Evolutionary conservation across 139 green algal genomes (phyloP), one percentile per base, ranked within the genome.

Genomic region (Nannochloris sp.): DNA sequence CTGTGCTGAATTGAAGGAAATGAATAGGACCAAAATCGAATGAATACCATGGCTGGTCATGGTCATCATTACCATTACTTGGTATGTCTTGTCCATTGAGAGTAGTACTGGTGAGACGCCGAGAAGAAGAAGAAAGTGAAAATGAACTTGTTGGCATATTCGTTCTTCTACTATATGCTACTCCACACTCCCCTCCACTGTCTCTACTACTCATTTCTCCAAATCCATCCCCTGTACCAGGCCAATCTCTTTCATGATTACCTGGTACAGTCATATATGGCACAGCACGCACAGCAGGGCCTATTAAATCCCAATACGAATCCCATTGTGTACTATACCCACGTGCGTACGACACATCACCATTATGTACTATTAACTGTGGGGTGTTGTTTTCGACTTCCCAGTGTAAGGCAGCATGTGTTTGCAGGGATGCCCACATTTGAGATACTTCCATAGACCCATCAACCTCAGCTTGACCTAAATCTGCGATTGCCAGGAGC

Each of bases 191-290:
- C 27, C 87, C 85, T 13, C 80, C 79, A 4, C 10, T 34, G 6
- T 3, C 6, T 42, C 6, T 25, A 64, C 31, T n/a, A n/a, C n/a
- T n/a, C n/a, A n/a, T n/a, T n/a, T n/a, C n/a, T n/a, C 36, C n/a
- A 46, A 67, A 59, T 67, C 15, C 15, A 63, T 89, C 82, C 0
- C 79, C 83, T 1, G 45, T 79, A 56, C 53, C 51, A 0, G 84
- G 81, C 76, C 79, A 94, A 67, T 91, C 81, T 9, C 83, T 73
- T 74, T 96, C 89, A 61, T 95, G 89, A 70, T 95, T 95, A 55
- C 89, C 87, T 3, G 77, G 60, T 1, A 61, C 55, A 6, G 78
- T 75, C 79, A 91, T 87, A 73, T 84, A 89, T 3, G 85, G 84
- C 67, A 92, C 44, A 6, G 42, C 15, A 4, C 63, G 36, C 1